phyloP scores from a whole-genome alignment of 371 early-diverging fungal species.

The Rhizomucor miehei region DNA sequence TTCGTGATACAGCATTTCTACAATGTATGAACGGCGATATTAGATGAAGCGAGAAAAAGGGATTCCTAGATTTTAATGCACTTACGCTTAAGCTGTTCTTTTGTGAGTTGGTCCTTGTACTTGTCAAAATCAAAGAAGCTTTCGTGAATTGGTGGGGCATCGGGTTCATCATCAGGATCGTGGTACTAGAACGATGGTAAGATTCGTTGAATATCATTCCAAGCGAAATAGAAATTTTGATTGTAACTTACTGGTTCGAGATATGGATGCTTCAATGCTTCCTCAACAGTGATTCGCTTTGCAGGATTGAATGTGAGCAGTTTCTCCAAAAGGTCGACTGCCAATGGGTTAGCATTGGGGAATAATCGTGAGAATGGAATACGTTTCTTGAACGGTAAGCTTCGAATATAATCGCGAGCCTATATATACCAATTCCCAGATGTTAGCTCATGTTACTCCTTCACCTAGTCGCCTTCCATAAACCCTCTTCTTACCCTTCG shows the following conservation, averaged over 20 bases:
- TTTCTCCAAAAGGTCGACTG: constrained; percentile 87
- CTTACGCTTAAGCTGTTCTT: constrained; percentile 79
- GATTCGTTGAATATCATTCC: not conserved
- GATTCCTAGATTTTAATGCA: no score
- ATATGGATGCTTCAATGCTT: constrained; percentile 91
- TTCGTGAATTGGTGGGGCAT: constrained; percentile 73
- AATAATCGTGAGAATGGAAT: constrained; percentile 80
- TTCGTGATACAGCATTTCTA: constrained; percentile 47
- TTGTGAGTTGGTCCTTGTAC: constrained; percentile 81
- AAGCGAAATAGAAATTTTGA: not conserved
- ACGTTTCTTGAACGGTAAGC: constrained; percentile 86
- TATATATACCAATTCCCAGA: no score
- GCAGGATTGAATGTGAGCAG: constrained; percentile 93
- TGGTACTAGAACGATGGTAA: constrained; percentile 55
- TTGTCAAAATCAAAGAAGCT: constrained; percentile 88
- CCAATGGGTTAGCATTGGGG: constrained; percentile 82
- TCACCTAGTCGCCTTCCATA: no score
- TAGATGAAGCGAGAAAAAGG: not conserved
- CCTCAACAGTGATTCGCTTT: constrained; percentile 90
- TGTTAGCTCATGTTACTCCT: no score
- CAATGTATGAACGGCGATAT: not conserved
- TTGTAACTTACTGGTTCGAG: constrained; percentile 57
- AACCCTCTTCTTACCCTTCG: constrained; percentile 51
- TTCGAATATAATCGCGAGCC: constrained; percentile 91
- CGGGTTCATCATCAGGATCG: constrained; percentile 83